These are phyloP conservation scores for Funneliformis geosporum DNA, from an alignment of 192 early-diverging fungal species.

Conservation along the genomic window DNA sequence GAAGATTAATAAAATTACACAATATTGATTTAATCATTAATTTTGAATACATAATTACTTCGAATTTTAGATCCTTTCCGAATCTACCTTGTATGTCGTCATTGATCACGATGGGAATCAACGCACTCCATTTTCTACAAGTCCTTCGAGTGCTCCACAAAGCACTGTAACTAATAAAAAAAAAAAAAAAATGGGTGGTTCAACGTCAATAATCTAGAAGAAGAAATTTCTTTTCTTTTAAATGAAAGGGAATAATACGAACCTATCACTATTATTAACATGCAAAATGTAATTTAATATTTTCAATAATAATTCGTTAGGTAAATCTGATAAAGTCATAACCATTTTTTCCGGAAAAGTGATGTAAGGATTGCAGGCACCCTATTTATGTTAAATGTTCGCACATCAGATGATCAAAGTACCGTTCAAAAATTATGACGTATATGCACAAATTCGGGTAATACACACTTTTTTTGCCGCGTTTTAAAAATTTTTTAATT, in stretches of 20 bases:
- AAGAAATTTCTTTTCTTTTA: too few relatives aligned
- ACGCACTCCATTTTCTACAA: neutral
- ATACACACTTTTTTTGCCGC: too few relatives aligned
- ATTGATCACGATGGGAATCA: neutral
- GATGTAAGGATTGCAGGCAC: too few relatives aligned
- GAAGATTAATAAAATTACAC: neutral
- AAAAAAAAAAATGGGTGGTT: neutral
- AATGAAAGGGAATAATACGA: neutral
- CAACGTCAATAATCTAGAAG: too few relatives aligned
- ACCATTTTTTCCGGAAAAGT: too few relatives aligned
- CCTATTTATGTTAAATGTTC: too few relatives aligned
- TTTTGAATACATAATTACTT: too few relatives aligned
- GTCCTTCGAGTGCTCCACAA: neutral
- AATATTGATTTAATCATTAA: too few relatives aligned
- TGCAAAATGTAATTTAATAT: neutral
- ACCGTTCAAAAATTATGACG: too few relatives aligned
- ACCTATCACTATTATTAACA: neutral
- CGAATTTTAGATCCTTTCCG: neutral
- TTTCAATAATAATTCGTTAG: conserved; percentile 16
- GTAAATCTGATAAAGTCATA: neutral
- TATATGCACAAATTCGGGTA: too few relatives aligned
- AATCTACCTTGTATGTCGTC: neutral
- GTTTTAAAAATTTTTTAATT: too few relatives aligned
- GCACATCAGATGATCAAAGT: too few relatives aligned
- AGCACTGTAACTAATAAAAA: neutral